These are phyloP conservation scores for Apiospora arundinis DNA, from an alignment of 2,329 filamentous ascomycete species.

Conservation along the genomic window DNA sequence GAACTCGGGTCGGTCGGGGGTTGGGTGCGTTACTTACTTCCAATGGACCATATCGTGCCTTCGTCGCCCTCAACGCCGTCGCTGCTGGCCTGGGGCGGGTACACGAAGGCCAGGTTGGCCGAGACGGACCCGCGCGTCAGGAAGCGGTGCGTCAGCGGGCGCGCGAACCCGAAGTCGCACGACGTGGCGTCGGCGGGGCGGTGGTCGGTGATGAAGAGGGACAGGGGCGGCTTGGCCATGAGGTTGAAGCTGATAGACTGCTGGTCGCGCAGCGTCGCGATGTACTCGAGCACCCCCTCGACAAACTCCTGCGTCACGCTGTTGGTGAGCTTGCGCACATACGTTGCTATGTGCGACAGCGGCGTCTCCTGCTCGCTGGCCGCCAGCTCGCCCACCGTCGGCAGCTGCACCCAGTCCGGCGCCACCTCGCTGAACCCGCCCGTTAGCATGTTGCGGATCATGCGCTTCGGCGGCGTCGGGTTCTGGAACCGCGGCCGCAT, in stretches of 20 bases:
- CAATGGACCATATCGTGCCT: slow-evolving; percentile 30
- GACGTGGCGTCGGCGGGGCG: slow-evolving; percentile 28
- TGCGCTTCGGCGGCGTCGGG: slow-evolving; percentile 40
- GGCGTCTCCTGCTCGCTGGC: slow-evolving; percentile 23
- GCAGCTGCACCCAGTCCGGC: slow-evolving; percentile 10
- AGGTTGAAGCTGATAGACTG: slow-evolving; percentile 23
- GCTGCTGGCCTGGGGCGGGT: slow-evolving; percentile 25
- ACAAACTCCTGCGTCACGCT: slow-evolving; percentile 19
- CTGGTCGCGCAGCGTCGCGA: slow-evolving; percentile 15
- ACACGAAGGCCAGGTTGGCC: slow-evolving; percentile 28
- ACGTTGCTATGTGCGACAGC: slow-evolving; percentile 10
- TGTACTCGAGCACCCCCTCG: slow-evolving; percentile 3
- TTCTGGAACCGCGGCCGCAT: slow-evolving; percentile 45
- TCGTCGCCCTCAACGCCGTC: slow-evolving; percentile 27
- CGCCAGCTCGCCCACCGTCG: background rate
- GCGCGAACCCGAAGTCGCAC: slow-evolving; percentile 31
- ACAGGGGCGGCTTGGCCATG: slow-evolving; percentile 24
- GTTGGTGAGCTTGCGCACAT: slow-evolving; percentile 27
- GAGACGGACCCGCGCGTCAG: slow-evolving; percentile 26
- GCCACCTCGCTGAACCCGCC: slow-evolving; percentile 32
- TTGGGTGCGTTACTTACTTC: background rate
- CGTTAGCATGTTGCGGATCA: slow-evolving; percentile 46
- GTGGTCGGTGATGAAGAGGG: slow-evolving; percentile 30
- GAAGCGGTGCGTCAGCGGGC: slow-evolving; percentile 27
- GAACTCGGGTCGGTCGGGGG: background rate